Percentiles rank a stretch among this genome's conserved stretches.
Evolutionary conservation across 129 eudicot species (phyloP).

Genomic region (Logfia minima): DNA sequence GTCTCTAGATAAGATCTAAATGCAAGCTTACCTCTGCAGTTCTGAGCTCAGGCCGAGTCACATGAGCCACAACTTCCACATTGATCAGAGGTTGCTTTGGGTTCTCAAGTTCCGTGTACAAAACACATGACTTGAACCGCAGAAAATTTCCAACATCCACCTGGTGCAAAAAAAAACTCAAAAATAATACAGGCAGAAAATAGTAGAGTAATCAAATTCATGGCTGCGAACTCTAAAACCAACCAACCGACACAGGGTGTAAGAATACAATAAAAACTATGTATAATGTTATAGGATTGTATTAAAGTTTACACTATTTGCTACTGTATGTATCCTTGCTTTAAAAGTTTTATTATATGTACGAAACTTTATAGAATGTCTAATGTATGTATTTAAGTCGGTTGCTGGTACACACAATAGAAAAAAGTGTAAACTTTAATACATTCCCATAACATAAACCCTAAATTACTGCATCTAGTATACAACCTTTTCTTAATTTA

Average conservation of each 20-base stretch:
- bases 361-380: too few species aligned
- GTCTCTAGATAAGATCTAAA: neutral
- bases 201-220: neutral
- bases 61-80: conserved; percentile 97
- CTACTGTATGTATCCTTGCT: too few species aligned
- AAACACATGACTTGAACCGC: conserved; percentile 84
- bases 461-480: too few species aligned
- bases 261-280: too few species aligned
- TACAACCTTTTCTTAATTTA: too few species aligned
- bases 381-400: too few species aligned
- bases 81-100: conserved; percentile 68
- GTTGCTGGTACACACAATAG: too few species aligned
- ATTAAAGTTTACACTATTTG: too few species aligned
- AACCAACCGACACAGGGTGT: neutral
- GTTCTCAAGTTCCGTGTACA: conserved; percentile 83
- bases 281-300: too few species aligned
- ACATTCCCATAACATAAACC: too few species aligned
- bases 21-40: conserved; percentile 67
- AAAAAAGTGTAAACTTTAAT: too few species aligned
- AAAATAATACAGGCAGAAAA: neutral
- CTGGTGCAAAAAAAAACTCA: conserved; percentile 42
- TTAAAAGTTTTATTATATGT: too few species aligned
- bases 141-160: conserved; percentile 96
- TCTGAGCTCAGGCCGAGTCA: conserved; percentile 81
- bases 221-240: neutral